These are phyloP conservation scores for Termitomyces sp. DNA, from an alignment of 768 basidiomycete species.

Conservation along the genomic window DNA sequence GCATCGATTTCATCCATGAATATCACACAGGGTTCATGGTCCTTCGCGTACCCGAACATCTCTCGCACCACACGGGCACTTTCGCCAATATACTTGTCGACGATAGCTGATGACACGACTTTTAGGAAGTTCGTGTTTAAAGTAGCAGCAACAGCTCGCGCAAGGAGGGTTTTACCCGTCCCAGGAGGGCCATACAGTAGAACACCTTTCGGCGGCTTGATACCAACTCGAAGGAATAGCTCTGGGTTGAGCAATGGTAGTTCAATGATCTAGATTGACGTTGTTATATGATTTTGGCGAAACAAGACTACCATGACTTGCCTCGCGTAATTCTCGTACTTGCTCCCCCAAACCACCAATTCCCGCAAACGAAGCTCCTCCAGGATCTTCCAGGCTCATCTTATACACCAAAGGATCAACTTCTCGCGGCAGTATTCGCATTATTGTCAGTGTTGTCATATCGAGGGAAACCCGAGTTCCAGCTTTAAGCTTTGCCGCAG, in stretches of 20 bases:
- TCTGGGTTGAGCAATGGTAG: conserved; percentile 93
- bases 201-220: conserved; percentile 95
- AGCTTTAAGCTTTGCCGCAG: conserved; percentile 87
- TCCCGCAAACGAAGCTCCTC: conserved; percentile 92
- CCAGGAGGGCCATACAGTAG: conserved; percentile 95
- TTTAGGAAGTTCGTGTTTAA: conserved; percentile 96
- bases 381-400: conserved; percentile 98
- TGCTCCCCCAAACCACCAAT: conserved; percentile 96
- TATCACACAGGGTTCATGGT: conserved; percentile 98
- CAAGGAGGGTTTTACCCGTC: conserved; percentile 94
- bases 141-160: conserved; percentile 93
- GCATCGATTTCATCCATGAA: conserved; percentile 99
- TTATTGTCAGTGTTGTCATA: conserved; percentile 99
- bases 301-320: conserved; percentile 30
- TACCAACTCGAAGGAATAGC: conserved; percentile 92
- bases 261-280: conserved; percentile 76
- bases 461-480: conserved; percentile 96
- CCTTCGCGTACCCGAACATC: conserved; percentile 97
- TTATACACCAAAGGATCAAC: conserved; percentile 99
- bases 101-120: conserved; percentile 97
- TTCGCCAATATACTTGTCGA: conserved; percentile 98
- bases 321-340: conserved; percentile 94
- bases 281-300: neutral
- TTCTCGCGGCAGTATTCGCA: conserved; percentile 97
- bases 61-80: conserved; percentile 94